Percentiles rank a stretch among this genome's conserved stretches.
Conservation (phyloP, 768 basidiomycete species). For the Lentinula lateritia region DNA sequence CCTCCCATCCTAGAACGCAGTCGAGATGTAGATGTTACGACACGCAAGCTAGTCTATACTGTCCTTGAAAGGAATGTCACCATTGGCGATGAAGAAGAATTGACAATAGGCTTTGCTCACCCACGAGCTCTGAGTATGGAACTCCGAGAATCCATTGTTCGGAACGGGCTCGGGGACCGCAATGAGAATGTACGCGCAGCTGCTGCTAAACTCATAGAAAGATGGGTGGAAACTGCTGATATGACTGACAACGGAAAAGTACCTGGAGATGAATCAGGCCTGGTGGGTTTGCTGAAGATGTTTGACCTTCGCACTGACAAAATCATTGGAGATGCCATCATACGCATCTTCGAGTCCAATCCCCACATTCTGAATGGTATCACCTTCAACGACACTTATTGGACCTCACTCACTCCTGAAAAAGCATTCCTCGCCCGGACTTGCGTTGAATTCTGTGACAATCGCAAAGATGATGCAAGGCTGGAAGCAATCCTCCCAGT, state of each 20-base stretch:
- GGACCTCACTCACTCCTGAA: slow-evolving; percentile 65
- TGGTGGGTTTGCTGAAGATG: slow-evolving; percentile 45
- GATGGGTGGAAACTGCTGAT: slow-evolving; percentile 68
- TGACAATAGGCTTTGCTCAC: slow-evolving; percentile 49
- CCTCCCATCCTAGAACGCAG: slow-evolving; percentile 67
- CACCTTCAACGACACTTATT: slow-evolving; percentile 75
- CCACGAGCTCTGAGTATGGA: slow-evolving; percentile 60
- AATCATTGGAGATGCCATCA: slow-evolving; percentile 69
- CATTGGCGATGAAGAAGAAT: slow-evolving; percentile 14
- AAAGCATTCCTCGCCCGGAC: slow-evolving; percentile 78
- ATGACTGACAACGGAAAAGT: slow-evolving; percentile 14
- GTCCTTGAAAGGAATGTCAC: slow-evolving; percentile 39
- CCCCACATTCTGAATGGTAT: slow-evolving; percentile 63
- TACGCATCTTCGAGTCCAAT: slow-evolving; percentile 63
- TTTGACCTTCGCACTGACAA: slow-evolving; percentile 56
- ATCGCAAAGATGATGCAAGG: slow-evolving; percentile 50
- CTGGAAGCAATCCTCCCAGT: slow-evolving; percentile 76
- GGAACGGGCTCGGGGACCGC: slow-evolving; percentile 82
- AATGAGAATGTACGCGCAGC: slow-evolving; percentile 69
- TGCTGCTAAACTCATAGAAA: slow-evolving; percentile 62
- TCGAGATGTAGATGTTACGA: slow-evolving; percentile 69
- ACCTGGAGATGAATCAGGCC: slow-evolving; percentile 23
- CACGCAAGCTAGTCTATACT: slow-evolving; percentile 72
- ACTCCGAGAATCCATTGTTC: slow-evolving; percentile 74
- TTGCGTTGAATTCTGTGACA: slow-evolving; percentile 73